These are phyloP conservation scores for Sarcomyxa edulis DNA, from an alignment of 768 basidiomycete genomes.

Conservation along the genomic window DNA sequence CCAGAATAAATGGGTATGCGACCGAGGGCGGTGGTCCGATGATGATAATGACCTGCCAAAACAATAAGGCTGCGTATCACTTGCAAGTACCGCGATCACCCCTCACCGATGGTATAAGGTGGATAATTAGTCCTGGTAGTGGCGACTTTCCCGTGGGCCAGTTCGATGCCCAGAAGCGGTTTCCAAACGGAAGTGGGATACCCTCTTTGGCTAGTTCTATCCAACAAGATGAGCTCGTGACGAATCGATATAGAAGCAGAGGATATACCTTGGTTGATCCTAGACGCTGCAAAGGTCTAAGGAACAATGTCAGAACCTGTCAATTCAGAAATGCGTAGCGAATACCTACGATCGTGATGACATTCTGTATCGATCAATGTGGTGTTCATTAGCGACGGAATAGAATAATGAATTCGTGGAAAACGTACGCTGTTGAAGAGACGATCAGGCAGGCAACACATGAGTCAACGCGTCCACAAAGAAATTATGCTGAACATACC, in stretches of 20 bases:
- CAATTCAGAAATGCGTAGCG: neutral
- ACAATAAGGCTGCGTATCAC: too few relatives aligned
- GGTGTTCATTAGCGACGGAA: too few relatives aligned
- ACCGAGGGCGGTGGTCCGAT: constrained; percentile 46
- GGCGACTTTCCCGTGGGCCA: constrained; percentile 57
- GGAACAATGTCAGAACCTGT: neutral
- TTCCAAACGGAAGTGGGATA: constrained; percentile 55
- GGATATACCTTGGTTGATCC: constrained; percentile 43
- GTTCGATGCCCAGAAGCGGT: constrained; percentile 56
- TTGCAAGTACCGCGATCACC: neutral
- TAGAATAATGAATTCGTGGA: too few relatives aligned
- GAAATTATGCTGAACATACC: constrained; percentile 6
- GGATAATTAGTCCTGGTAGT: constrained; percentile 49
- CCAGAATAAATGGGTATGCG: constrained; percentile 58
- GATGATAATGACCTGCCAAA: constrained; percentile 45
- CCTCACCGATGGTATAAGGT: constrained; percentile 46
- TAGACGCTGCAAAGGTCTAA: constrained; percentile 45
- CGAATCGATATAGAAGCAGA: neutral
- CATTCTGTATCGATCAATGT: constrained; percentile 8
- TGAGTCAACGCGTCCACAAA: neutral
- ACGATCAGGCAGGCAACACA: neutral
- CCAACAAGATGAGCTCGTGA: neutral
- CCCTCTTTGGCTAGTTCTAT: constrained; percentile 59
- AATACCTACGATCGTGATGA: constrained; percentile 19
- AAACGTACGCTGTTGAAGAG: neutral